Evolutionary conservation across 1,139 yeast species (phyloP).

Genomic region (Waltiozyma sp.): DNA sequence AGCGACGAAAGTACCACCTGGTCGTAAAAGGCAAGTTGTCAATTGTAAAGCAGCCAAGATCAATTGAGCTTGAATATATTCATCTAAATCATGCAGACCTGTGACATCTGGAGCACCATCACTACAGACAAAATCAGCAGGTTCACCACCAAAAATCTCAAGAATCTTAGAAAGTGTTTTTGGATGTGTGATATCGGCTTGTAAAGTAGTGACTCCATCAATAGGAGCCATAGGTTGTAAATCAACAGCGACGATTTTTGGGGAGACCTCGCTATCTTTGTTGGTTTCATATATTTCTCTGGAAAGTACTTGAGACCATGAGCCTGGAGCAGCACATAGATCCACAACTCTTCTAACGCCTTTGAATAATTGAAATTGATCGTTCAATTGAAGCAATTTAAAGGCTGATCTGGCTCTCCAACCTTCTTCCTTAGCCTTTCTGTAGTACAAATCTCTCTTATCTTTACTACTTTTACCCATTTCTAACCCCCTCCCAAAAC

Average conservation of each 20-base stretch:
- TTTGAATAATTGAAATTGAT: conserved; percentile 72
- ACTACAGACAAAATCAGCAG: conserved; percentile 90
- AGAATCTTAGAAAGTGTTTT: conserved; percentile 66
- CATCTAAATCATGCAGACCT: conserved; percentile 92
- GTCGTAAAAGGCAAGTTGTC: conserved; percentile 76
- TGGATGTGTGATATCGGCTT: conserved; percentile 97
- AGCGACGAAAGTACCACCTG: conserved; percentile 91
- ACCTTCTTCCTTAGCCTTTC: conserved; percentile 95
- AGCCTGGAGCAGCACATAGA: conserved; percentile 97
- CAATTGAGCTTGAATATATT: conserved; percentile 90
- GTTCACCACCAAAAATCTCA: conserved; percentile 77
- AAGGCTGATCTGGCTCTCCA: conserved; percentile 96
- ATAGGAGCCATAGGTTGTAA: conserved; percentile 96
- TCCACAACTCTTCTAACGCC: conserved; percentile 81
- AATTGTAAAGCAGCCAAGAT: conserved; percentile 83
- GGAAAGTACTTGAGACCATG: conserved; percentile 96
- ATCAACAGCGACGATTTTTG: conserved; percentile 87
- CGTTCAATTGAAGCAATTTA: conserved; percentile 79
- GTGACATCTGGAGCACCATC: conserved; percentile 99
- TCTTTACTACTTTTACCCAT: conserved; percentile 97
- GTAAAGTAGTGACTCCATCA: conserved; percentile 74
- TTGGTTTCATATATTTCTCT: conserved; percentile 43
- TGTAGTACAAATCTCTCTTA: conserved; percentile 76
- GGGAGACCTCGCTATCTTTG: conserved; percentile 21
- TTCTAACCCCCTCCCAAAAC: background rate